Percentiles rank a stretch among this genome's conserved stretches.
Evolutionary conservation across 805 yeast species (phyloP).

Genomic region (Cyberlindnera japonica): DNA sequence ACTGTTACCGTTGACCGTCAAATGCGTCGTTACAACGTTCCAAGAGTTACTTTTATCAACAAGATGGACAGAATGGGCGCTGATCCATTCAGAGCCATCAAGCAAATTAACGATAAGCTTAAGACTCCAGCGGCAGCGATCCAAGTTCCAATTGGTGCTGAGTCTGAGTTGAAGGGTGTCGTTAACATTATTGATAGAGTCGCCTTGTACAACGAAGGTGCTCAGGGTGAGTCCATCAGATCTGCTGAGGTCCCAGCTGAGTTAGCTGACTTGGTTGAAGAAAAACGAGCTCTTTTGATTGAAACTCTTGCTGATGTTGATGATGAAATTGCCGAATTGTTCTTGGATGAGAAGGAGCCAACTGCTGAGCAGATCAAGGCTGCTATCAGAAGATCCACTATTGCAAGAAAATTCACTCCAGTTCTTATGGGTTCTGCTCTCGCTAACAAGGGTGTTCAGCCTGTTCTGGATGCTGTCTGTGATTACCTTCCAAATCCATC

Average conservation of each 20-base stretch:
- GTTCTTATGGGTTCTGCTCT: conserved; percentile 99
- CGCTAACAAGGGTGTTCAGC: conserved; percentile 94
- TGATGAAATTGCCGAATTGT: conserved; percentile 93
- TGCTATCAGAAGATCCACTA: conserved; percentile 93
- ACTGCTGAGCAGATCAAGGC: conserved; percentile 74
- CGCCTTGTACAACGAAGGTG: conserved; percentile 84
- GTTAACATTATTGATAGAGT: conserved; percentile 88
- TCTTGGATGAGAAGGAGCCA: conserved; percentile 87
- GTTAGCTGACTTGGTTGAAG: conserved; percentile 77
- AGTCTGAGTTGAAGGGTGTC: conserved; percentile 77
- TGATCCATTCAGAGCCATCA: conserved; percentile 92
- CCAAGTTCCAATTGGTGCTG: conserved; percentile 97
- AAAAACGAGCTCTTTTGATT: conserved; percentile 78
- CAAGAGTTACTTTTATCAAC: conserved; percentile 92
- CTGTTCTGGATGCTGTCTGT: conserved; percentile 91
- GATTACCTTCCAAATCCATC: conserved; percentile 95
- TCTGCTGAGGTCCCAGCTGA: conserved; percentile 72
- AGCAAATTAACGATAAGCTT: conserved; percentile 81
- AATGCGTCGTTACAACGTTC: conserved; percentile 97
- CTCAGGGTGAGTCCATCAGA: conserved; percentile 80
- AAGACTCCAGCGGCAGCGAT: conserved; percentile 95
- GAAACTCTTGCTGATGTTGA: conserved; percentile 98
- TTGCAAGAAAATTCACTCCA: conserved; percentile 95
- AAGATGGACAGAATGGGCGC: conserved; percentile 99
- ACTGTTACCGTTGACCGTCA: conserved; percentile 98